Evolutionary conservation across 148 eudicot genomes (phyloP).

Genomic region (Camellia lanceoleosa): DNA sequence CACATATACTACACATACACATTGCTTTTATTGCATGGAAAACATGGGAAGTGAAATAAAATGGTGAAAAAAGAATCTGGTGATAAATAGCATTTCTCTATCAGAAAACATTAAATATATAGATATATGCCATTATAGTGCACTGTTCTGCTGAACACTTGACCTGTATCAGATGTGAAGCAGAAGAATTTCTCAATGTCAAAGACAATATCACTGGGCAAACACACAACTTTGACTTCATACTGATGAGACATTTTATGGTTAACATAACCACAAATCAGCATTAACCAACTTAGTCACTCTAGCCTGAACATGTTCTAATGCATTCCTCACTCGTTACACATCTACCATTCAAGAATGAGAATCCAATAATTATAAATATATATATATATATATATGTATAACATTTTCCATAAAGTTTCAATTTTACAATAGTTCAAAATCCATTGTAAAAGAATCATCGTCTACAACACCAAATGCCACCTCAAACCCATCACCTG

Average conservation of each 20-base stretch:
- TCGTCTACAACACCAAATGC: neutral
- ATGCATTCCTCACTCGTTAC: constrained; percentile 1
- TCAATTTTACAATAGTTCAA: neutral
- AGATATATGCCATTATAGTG: neutral
- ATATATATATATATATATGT: neutral
- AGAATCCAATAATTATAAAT: neutral
- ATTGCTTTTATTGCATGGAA: no score
- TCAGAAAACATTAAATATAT: no score
- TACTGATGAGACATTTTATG: neutral
- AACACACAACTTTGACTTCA: neutral
- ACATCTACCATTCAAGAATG: neutral
- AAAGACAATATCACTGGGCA: neutral
- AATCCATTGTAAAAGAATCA: neutral
- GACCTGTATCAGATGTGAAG: neutral
- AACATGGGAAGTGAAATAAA: no score
- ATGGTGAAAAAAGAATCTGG: no score
- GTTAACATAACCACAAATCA: neutral
- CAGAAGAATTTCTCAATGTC: neutral
- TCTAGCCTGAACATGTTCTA: neutral
- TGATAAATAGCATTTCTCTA: no score
- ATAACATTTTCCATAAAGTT: neutral
- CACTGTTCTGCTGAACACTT: neutral
- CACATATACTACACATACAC: no score
- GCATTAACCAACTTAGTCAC: neutral
- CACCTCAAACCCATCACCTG: constrained; percentile 5